Evolutionary conservation across 148 eudicot species (phyloP), one percentile per base, ranked within the genome.

Genomic region (Rhododendron molle): DNA sequence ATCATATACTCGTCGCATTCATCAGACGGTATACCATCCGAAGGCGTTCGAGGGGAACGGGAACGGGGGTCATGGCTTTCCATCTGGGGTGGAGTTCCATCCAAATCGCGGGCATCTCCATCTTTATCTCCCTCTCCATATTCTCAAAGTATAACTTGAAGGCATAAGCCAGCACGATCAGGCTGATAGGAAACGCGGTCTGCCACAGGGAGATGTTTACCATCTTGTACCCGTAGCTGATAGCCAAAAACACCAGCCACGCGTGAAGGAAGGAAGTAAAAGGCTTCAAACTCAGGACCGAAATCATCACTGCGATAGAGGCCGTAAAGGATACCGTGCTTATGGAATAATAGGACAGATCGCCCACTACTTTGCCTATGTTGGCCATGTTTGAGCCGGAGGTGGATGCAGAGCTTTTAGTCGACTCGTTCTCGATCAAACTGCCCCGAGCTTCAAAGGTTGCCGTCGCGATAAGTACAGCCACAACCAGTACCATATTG

Each of bases 401-500:
- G 38, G 15, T 1, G 18, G 32, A 10, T 72, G 36, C 0, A 49
- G 54, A 0, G 54, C 11, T 4, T 9, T 9, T 15, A 34, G 36
- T 0, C 20, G 36, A 15, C 0, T 28, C 0, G 5, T 15, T 20
- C 4, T 20, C 43, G 0, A 0, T 0, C n/a, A 40, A 9, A 8
- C 5, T 18, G 46, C 0, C 46, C 11, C 0, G n/a, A 36, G 49
- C 80, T 0, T 76, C n/a, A n/a, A 2, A 76, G 80, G 80, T 20
- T 0, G 80, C 80, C 0, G 80, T 76, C 3, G 80, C 80, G 4
- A 76, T 76, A 6, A 76, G 49, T 0, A 76, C 80, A 4, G 80
- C 80, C 46, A 76, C 80, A 38, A 76, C 80, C 0, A 76, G 80
- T 4, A 76, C 80, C 80, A 76, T 20, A 21, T 76, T 76, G 80